A percentile compares a stretch with the other conserved stretches of the same genome.
Evolutionary conservation across 2,329 filamentous ascomycete species (phyloP).

Genomic region (Aspergillus neoniger): DNA sequence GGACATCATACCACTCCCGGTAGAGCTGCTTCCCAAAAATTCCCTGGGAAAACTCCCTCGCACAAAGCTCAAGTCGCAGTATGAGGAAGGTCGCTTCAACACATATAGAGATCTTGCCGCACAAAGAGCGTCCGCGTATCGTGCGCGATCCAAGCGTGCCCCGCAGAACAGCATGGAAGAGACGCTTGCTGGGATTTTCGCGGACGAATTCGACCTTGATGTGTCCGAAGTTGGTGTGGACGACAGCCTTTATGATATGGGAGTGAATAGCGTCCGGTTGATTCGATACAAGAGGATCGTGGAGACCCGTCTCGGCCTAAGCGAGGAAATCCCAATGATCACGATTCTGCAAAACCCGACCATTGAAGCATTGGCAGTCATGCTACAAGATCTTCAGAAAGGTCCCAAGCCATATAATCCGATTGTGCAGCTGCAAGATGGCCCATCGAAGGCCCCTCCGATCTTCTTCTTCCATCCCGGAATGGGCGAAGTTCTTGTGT

Average conservation of each 20-base stretch:
- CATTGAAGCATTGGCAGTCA: not conserved
- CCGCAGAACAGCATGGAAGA: not conserved
- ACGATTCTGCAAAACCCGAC: conserved; percentile 5
- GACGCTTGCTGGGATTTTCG: not conserved
- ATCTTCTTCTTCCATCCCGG: conserved; percentile 5
- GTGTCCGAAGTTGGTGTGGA: conserved; percentile 3
- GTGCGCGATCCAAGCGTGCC: not conserved
- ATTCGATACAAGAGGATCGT: conserved; percentile 7
- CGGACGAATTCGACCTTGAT: not conserved
- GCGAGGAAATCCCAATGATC: conserved; percentile 2
- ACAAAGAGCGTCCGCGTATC: not conserved
- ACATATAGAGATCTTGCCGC: not conserved
- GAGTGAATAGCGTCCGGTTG: conserved; percentile 1
- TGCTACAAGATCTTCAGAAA: not conserved
- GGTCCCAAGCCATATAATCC: conserved; percentile 3
- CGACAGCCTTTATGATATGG: conserved; percentile 2
- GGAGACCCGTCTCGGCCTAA: not conserved
- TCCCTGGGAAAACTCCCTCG: conserved; percentile 2
- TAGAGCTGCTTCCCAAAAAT: not conserved
- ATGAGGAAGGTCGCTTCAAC: conserved; percentile 3
- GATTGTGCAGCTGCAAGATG: not conserved
- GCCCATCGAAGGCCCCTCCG: not conserved
- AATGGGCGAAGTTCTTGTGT: conserved; percentile 5
- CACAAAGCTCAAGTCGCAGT: not conserved
- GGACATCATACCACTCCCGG: not conserved